Conservation (phyloP, 1,139 yeast species). For the Magnusiomyces ingens region DNA sequence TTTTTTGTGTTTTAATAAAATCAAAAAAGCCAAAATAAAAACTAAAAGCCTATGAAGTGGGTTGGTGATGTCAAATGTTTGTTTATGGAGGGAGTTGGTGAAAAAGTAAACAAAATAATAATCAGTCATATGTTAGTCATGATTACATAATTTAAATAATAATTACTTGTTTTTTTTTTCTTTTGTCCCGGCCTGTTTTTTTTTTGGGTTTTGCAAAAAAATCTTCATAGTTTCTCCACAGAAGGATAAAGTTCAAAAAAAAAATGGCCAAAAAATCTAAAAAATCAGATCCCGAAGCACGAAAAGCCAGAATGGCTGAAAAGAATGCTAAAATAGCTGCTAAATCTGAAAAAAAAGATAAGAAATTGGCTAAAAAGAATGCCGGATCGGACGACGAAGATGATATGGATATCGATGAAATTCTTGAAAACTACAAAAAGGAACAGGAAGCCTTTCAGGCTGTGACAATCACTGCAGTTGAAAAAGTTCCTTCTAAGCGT, state of each 20-base stretch:
- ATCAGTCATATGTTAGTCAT: background rate
- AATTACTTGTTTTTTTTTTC: too few relatives aligned
- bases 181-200: background rate
- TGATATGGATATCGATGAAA: constrained; percentile 80
- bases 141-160: background rate
- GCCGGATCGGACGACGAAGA: constrained; percentile 71
- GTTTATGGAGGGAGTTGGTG: too few relatives aligned
- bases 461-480: constrained; percentile 50
- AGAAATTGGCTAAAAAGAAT: constrained; percentile 66
- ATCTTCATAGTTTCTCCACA: background rate
- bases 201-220: background rate
- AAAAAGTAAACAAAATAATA: constrained; percentile 3
- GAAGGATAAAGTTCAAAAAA: background rate
- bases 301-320: constrained; percentile 81
- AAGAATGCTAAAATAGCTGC: constrained; percentile 69
- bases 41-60: too few relatives aligned
- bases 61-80: too few relatives aligned
- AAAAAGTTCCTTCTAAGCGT: constrained; percentile 55
- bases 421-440: constrained; percentile 67
- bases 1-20: too few relatives aligned
- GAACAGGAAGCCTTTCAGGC: constrained; percentile 70
- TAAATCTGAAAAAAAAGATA: constrained; percentile 67
- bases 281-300: constrained; percentile 83
- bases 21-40: too few relatives aligned
- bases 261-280: constrained; percentile 82